Base-by-base conservation (phyloP, 2,329 filamentous ascomycete species). In the Venturia effusa region DNA sequence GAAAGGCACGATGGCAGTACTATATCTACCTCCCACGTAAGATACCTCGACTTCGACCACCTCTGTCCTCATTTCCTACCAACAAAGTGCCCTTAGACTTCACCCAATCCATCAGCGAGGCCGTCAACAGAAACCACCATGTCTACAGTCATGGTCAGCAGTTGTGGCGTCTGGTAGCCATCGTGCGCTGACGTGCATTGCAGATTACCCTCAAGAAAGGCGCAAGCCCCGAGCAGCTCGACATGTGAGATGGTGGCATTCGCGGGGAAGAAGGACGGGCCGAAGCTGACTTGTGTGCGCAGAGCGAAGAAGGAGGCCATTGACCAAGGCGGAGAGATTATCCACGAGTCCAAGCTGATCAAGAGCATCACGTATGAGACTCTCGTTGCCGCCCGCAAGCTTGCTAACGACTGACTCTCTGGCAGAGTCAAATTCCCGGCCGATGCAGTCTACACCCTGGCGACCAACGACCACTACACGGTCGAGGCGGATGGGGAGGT, bases 301-400 rank as follows among this genome's bases (percentile, higher is more conserved):
- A 92, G 89, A 62, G 88, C 89, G 66, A 96, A 96, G 85, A 79
- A 92, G 74, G 79, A 87, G 65, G 89, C 87, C 69, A 78, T 74
- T 66, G 83, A 88, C 51, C 85, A 93, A 74, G 93, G 93, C 72
- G 93, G 92, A 74, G 85, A 84, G 76, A 94, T 97, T 78, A 84
- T 79, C 64, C 86, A 94, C 70, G 89, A 94, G 75, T 96, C 90
- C 81, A 87, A 79, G 66, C 78, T 96, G 70, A 92, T 96, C 83
- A 95, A 93, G 80, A 92, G 88, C 65, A 97, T 97, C 80, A 87
- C 89, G 93, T 97, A 85, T 69, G 89, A 81, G 59, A 40, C 37
- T 27, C 27, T 17, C 54, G 2, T 55, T 39, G 37, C 37, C n/a
- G 48, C 37, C 2, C 32, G 55, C 59, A 19, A 40, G 57, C 15